Evolutionary conservation across 352 stramenopile genomes (phyloP).

Genomic region (Phytophthora hybrid): DNA sequence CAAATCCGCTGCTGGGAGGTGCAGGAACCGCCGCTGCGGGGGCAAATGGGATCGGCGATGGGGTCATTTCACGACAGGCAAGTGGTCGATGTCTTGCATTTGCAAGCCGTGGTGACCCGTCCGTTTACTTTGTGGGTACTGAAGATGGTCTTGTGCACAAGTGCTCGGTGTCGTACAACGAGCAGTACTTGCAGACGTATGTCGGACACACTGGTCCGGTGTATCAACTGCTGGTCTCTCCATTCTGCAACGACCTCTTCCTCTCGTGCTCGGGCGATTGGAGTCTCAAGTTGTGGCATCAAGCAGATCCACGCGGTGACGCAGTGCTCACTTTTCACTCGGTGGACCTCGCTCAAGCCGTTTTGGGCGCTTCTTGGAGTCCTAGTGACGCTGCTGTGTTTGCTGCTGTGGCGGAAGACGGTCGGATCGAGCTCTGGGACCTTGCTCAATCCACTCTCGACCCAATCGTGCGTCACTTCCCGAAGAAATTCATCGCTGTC

Average conservation of each 20-base stretch:
- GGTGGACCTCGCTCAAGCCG: slow-evolving; percentile 80
- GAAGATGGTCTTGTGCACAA: slow-evolving; percentile 94
- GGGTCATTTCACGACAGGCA: slow-evolving; percentile 89
- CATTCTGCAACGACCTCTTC: slow-evolving; percentile 87
- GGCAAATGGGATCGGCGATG: slow-evolving; percentile 39
- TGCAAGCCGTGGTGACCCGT: slow-evolving; percentile 68
- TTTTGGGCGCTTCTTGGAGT: slow-evolving; percentile 90
- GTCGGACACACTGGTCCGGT: slow-evolving; percentile 88
- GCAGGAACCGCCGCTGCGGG: slow-evolving; percentile 55
- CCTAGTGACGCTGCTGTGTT: slow-evolving; percentile 87
- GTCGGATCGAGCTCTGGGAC: slow-evolving; percentile 93
- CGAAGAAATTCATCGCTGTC: slow-evolving; percentile 57
- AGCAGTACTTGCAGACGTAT: slow-evolving; percentile 94
- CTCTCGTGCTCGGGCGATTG: slow-evolving; percentile 92
- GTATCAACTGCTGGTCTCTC: slow-evolving; percentile 89
- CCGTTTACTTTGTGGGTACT: slow-evolving; percentile 91
- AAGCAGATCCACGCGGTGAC: slow-evolving; percentile 55
- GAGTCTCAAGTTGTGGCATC: slow-evolving; percentile 91
- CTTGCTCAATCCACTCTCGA: slow-evolving; percentile 86
- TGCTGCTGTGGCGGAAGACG: slow-evolving; percentile 87
- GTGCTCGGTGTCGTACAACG: slow-evolving; percentile 94
- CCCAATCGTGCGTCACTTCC: slow-evolving; percentile 81
- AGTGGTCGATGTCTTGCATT: slow-evolving; percentile 92
- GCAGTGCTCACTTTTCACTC: slow-evolving; percentile 72
- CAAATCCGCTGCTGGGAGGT: slow-evolving; percentile 71